phyloP scores from a whole-genome alignment of 305 asterid genomes.

The Ajuga reptans region DNA sequence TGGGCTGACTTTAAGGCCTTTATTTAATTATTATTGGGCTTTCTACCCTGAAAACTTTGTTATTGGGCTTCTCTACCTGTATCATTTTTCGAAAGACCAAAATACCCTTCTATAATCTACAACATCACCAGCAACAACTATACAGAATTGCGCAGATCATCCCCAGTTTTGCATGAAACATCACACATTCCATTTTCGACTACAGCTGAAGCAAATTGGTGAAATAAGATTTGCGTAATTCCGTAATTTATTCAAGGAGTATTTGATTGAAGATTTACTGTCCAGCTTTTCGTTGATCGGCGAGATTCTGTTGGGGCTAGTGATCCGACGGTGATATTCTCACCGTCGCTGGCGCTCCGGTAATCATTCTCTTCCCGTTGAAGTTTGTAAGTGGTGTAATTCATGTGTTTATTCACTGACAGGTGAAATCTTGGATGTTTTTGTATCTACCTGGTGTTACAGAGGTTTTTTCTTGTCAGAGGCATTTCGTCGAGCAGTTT shows the following conservation, averaged over 20 bases:
- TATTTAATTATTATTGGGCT: neutral
- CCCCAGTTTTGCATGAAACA: constrained; percentile 13
- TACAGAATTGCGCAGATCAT: neutral
- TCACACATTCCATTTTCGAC: neutral
- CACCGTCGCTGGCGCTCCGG: neutral
- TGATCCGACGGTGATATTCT: constrained; percentile 1
- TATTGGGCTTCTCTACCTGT: neutral
- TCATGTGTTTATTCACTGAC: neutral
- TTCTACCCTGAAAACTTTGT: neutral
- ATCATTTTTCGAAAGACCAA: neutral
- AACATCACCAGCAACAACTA: neutral
- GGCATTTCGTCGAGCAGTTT: constrained; percentile 42
- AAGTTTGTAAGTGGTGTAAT: neutral
- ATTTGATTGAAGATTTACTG: neutral
- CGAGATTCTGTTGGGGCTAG: neutral
- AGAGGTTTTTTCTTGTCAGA: neutral
- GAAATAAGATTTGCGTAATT: neutral
- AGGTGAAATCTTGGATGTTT: neutral
- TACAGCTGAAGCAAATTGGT: neutral
- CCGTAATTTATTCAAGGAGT: neutral
- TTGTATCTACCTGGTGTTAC: neutral
- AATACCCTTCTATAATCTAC: neutral
- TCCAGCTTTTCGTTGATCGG: neutral
- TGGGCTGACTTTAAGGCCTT: constrained; percentile 2
- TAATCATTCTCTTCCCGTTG: neutral